Conservation (phyloP, 768 basidiomycete species). For the Leccinum fibrillosum region DNA sequence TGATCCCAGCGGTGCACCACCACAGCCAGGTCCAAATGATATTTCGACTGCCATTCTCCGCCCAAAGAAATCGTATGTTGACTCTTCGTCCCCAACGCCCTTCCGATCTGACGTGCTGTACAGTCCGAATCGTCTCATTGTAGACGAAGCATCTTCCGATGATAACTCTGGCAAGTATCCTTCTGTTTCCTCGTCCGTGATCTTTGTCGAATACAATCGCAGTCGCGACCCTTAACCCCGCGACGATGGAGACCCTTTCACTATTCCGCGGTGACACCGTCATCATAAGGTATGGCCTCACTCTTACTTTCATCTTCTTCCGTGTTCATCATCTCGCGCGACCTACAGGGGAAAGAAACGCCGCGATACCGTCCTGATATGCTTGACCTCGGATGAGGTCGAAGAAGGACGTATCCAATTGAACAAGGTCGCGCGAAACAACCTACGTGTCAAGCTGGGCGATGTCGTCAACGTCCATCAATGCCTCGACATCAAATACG, state of each 20-base stretch:
- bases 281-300: constrained; percentile 71
- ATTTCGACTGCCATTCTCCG: constrained; percentile 92
- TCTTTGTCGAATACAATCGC: constrained; percentile 8
- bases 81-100: constrained; percentile 5
- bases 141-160: constrained; percentile 90
- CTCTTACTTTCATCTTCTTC: background rate
- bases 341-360: constrained; percentile 87
- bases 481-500: constrained; percentile 98
- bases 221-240: constrained; percentile 95
- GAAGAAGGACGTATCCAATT: constrained; percentile 98
- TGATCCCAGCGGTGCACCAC: constrained; percentile 80
- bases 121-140: constrained; percentile 96
- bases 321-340: constrained; percentile 2
- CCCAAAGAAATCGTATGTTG: constrained; percentile 93
- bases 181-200: constrained; percentile 7
- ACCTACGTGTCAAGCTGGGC: constrained; percentile 94
- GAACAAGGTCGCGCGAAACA: constrained; percentile 99
- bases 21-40: constrained; percentile 86
- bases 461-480: constrained; percentile 96
- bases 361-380: constrained; percentile 96
- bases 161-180: constrained; percentile 83
- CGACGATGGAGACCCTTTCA: constrained; percentile 91
- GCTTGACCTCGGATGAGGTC: constrained; percentile 91
- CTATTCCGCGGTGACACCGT: constrained; percentile 98
- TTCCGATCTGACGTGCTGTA: constrained; percentile 15